Evolutionary conservation across 371 early-diverging fungal species (phyloP).

Genomic region (Batrachochytrium dendrobatidis): DNA sequence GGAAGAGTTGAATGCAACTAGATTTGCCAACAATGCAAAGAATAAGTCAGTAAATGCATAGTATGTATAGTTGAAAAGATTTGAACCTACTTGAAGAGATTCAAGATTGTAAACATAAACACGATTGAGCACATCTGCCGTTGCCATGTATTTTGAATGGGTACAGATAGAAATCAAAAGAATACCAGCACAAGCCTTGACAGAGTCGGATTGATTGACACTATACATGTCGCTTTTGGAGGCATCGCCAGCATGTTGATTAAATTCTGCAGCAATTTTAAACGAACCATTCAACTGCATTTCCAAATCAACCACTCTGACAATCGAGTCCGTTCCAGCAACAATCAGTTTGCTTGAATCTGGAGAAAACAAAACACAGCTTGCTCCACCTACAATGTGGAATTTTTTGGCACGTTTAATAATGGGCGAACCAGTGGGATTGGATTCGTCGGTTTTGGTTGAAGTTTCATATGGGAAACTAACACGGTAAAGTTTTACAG

Average conservation of each 20-base stretch:
- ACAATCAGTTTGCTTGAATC: constrained; percentile 43
- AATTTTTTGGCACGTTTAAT: constrained; percentile 35
- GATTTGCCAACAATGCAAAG: neutral
- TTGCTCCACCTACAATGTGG: constrained; percentile 43
- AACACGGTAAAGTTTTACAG: constrained; percentile 50
- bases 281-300: no score
- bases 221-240: neutral
- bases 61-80: neutral
- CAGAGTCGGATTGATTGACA: neutral
- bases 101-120: constrained; percentile 74
- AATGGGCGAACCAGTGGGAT: constrained; percentile 32
- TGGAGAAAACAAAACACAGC: constrained; percentile 60
- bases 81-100: constrained; percentile 50
- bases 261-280: neutral
- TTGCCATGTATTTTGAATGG: constrained; percentile 42
- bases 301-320: constrained; percentile 29
- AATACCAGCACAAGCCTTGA: neutral
- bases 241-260: neutral
- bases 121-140: constrained; percentile 65
- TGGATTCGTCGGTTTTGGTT: neutral
- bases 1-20: constrained; percentile 67
- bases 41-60: neutral
- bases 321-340: constrained; percentile 29
- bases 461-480: neutral
- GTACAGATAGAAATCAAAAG: no score